Conservation (phyloP, 1,284 basidiomycete genomes). For the Cutaneotrichosporon cutaneum region DNA sequence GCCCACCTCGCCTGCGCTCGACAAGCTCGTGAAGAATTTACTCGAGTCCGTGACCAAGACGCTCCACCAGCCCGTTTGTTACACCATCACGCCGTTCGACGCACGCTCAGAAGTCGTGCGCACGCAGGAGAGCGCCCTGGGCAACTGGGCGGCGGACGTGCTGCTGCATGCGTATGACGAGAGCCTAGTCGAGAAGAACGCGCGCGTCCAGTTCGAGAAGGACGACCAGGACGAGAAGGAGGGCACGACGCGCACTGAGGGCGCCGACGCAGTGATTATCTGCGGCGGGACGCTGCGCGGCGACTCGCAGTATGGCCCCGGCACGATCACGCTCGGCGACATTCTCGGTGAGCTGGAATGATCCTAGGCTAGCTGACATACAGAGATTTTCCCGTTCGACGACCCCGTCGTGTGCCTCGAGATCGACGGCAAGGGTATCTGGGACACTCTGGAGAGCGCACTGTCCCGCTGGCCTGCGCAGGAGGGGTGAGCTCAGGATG, state of each 20-base stretch:
- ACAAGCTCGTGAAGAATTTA: conserved; percentile 64
- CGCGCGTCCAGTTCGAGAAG: conserved; percentile 28
- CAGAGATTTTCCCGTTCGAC: conserved; percentile 84
- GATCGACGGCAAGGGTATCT: conserved; percentile 75
- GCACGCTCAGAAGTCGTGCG: conserved; percentile 73
- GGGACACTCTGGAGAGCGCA: conserved; percentile 75
- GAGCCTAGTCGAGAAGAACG: conserved; percentile 54
- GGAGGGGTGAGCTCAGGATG: conserved; percentile 65
- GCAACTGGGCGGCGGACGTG: conserved; percentile 89
- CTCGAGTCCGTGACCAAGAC: conserved; percentile 70
- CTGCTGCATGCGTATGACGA: conserved; percentile 83
- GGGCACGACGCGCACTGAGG: conserved; percentile 26
- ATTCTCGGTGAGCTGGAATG: conserved; percentile 38
- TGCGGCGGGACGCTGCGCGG: conserved; percentile 85
- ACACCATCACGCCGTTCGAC: conserved; percentile 66
- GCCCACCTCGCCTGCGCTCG: conserved; percentile 62
- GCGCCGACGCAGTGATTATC: conserved; percentile 72
- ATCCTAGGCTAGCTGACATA: conserved; percentile 3
- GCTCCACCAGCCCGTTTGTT: conserved; percentile 71
- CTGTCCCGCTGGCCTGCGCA: conserved; percentile 81
- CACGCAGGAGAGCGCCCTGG: conserved; percentile 65
- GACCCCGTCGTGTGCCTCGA: conserved; percentile 78
- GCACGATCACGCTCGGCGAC: conserved; percentile 74
- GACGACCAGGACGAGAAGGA: background rate
- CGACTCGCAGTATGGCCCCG: conserved; percentile 80